A percentile compares a stretch with the other conserved stretches of the same genome.
phyloP scores from a whole-genome alignment of 805 yeast species.

The Ogataea henricii region DNA sequence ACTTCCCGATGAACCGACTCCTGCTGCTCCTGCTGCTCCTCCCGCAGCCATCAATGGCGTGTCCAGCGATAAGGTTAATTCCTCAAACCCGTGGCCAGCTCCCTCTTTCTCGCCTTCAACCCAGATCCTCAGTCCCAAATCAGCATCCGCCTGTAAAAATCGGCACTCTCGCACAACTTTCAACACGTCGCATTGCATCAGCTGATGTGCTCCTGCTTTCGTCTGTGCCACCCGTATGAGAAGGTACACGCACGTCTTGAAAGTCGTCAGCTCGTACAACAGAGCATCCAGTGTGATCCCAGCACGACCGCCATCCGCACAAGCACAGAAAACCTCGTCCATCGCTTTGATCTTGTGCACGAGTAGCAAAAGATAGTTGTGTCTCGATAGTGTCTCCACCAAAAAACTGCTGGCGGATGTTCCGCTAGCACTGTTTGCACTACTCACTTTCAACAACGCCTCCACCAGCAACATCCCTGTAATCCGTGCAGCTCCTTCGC shows the following conservation, averaged over 20 bases:
- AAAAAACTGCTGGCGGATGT: slow-evolving; percentile 43
- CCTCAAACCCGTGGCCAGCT: slow-evolving; percentile 30
- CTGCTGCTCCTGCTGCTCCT: slow-evolving; percentile 22
- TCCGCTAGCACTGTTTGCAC: slow-evolving; percentile 45
- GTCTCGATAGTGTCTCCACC: slow-evolving; percentile 23
- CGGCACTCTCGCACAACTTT: slow-evolving; percentile 56
- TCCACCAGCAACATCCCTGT: slow-evolving; percentile 78
- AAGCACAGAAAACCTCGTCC: slow-evolving; percentile 57
- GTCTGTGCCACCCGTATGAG: slow-evolving; percentile 75
- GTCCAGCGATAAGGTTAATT: slow-evolving; percentile 52
- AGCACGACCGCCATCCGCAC: slow-evolving; percentile 31
- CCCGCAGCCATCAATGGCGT: slow-evolving; percentile 44
- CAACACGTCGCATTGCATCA: slow-evolving; percentile 75
- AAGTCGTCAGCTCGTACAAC: slow-evolving; percentile 74
- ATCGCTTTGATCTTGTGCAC: slow-evolving; percentile 68
- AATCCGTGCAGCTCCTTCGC: slow-evolving; percentile 75
- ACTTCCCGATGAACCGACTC: slow-evolving; percentile 2
- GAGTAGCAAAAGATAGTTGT: slow-evolving; percentile 64
- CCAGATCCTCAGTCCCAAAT: slow-evolving; percentile 57
- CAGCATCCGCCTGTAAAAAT: slow-evolving; percentile 73
- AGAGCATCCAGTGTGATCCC: slow-evolving; percentile 52
- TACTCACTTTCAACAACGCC: slow-evolving; percentile 30
- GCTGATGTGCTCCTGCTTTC: slow-evolving; percentile 72
- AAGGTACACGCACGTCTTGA: slow-evolving; percentile 69
- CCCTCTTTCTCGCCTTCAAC: slow-evolving; percentile 21